A percentile compares a stretch with the other conserved stretches of the same genome.
These are phyloP conservation scores for Trichosporon inkin DNA, from an alignment of 1,284 basidiomycete genomes.

Conservation along the genomic window DNA sequence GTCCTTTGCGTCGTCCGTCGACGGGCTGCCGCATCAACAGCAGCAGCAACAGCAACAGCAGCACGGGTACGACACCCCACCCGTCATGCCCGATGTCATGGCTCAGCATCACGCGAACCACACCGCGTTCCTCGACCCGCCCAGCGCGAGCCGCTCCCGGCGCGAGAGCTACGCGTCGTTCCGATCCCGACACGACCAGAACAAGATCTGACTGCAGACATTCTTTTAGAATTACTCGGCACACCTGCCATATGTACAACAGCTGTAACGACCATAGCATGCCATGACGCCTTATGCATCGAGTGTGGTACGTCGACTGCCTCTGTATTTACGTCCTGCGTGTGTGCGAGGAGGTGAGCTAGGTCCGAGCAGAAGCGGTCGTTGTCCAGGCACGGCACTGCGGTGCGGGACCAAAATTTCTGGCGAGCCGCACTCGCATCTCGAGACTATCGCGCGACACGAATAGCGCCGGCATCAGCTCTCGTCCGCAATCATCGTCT, in stretches of 20 bases:
- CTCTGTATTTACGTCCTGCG: too few relatives aligned
- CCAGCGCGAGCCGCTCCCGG: not conserved
- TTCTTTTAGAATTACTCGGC: not conserved
- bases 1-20: not conserved
- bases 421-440: too few relatives aligned
- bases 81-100: constrained; percentile 2
- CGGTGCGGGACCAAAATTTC: too few relatives aligned
- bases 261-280: not conserved
- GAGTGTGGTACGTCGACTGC: not conserved
- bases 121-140: not conserved
- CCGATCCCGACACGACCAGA: not conserved
- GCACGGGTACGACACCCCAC: not conserved
- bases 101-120: not conserved
- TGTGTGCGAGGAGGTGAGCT: too few relatives aligned
- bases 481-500: too few relatives aligned
- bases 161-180: constrained; percentile 1
- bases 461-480: too few relatives aligned
- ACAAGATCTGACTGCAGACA: not conserved
- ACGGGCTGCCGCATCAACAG: not conserved
- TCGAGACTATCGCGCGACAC: too few relatives aligned
- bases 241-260: not conserved
- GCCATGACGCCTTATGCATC: constrained; percentile 6
- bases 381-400: too few relatives aligned
- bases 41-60: too few relatives aligned
- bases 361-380: too few relatives aligned